Evolutionary conservation across 2,329 filamentous ascomycete species (phyloP).

Genomic region (Exophiala alcalophila): DNA sequence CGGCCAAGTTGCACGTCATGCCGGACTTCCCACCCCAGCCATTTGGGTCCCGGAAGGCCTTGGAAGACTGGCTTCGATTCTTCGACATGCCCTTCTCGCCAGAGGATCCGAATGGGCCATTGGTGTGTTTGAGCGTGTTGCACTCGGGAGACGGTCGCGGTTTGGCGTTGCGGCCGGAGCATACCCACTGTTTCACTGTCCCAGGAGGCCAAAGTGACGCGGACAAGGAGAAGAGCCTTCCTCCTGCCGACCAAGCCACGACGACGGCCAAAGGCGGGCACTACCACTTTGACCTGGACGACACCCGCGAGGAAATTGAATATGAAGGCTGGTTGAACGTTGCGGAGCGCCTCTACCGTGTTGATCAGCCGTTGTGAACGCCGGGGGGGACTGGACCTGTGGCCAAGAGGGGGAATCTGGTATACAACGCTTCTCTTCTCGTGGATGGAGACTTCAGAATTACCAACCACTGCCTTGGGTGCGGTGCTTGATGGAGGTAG

Average conservation of each 20-base stretch:
- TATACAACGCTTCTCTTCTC: no score
- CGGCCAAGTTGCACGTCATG: slow-evolving; percentile 45
- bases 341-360: slow-evolving; percentile 41
- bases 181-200: slow-evolving; percentile 47
- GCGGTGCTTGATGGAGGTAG: no score
- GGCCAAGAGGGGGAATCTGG: no score
- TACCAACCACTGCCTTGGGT: no score
- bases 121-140: slow-evolving; percentile 44
- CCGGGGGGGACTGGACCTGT: no score
- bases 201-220: not conserved
- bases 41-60: slow-evolving; percentile 33
- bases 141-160: slow-evolving; percentile 43
- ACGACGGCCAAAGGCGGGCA: slow-evolving; percentile 40
- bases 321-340: slow-evolving; percentile 50
- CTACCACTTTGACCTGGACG: slow-evolving; percentile 43
- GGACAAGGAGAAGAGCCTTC: no score
- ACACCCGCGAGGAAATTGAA: slow-evolving; percentile 38
- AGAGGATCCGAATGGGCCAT: slow-evolving; percentile 27
- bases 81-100: slow-evolving; percentile 33
- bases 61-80: slow-evolving; percentile 43
- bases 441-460: no score
- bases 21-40: slow-evolving; percentile 42
- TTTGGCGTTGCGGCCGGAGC: slow-evolving; percentile 46
- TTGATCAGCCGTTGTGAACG: slow-evolving; percentile 41
- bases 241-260: not conserved